A percentile compares a stretch with the other conserved stretches of the same genome.
Conservation (phyloP, 2,329 filamentous ascomycete genomes). For the Aspergillus latus region DNA sequence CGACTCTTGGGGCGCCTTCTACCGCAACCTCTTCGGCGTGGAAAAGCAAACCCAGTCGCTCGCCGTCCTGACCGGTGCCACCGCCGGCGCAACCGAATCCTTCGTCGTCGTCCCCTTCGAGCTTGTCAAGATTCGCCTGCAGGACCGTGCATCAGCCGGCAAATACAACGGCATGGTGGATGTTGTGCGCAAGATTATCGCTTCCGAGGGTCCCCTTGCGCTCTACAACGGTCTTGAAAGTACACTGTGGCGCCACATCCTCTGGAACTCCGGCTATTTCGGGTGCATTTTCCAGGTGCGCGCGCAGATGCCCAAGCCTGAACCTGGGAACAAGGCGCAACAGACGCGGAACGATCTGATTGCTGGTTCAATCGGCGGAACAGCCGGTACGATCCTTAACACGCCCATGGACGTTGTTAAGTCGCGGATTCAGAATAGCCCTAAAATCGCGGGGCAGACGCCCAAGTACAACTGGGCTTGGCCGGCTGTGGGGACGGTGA, state of each 20-base stretch:
- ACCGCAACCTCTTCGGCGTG: slow-evolving; percentile 80
- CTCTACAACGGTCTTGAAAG: slow-evolving; percentile 97
- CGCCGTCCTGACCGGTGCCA: slow-evolving; percentile 88
- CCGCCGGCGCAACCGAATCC: slow-evolving; percentile 90
- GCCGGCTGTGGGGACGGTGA: slow-evolving; percentile 79
- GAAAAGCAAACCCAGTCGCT: slow-evolving; percentile 88
- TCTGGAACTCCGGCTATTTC: slow-evolving; percentile 97
- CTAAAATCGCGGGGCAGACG: slow-evolving; percentile 73
- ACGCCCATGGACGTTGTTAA: slow-evolving; percentile 98
- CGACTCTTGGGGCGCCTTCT: slow-evolving; percentile 96
- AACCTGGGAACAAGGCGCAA: slow-evolving; percentile 66
- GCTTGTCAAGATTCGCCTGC: slow-evolving; percentile 95
- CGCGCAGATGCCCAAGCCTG: slow-evolving; percentile 74
- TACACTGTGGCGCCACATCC: slow-evolving; percentile 90
- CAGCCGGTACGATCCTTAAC: slow-evolving; percentile 86
- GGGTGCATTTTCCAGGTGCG: slow-evolving; percentile 98
- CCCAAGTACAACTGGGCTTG: slow-evolving; percentile 99
- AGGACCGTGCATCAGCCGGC: slow-evolving; percentile 89
- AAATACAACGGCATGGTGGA: slow-evolving; percentile 60
- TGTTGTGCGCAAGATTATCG: slow-evolving; percentile 67
- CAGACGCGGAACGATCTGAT: slow-evolving; percentile 86
- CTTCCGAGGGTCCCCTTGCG: slow-evolving; percentile 77
- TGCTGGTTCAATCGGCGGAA: slow-evolving; percentile 84
- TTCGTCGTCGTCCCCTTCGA: slow-evolving; percentile 98
- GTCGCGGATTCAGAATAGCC: slow-evolving; percentile 92